Percentiles rank a stretch among this genome's conserved stretches.
These are phyloP conservation scores for Nitzschia sp. DNA, from an alignment of 108 stramenopile genomes.

Conservation along the genomic window DNA sequence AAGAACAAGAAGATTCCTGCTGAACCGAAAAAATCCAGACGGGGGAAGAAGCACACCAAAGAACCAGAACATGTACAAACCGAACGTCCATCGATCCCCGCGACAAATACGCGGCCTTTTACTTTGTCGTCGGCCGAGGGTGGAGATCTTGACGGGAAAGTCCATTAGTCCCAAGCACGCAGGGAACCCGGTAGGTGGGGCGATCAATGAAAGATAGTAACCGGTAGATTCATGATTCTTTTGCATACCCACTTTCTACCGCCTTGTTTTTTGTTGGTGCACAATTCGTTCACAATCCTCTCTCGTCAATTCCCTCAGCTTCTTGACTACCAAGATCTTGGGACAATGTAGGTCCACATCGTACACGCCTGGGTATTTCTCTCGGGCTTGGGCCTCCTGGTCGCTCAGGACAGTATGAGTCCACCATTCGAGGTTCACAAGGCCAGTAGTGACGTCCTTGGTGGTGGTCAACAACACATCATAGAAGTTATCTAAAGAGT, in stretches of 20 bases:
- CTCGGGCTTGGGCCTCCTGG: conserved; percentile 12
- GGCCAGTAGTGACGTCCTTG: conserved; percentile 19
- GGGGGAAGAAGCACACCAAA: too few relatives aligned
- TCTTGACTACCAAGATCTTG: conserved; percentile 48
- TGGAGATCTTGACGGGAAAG: neutral
- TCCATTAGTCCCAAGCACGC: neutral
- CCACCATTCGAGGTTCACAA: neutral
- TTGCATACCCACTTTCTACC: neutral
- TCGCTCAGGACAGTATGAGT: conserved; percentile 16
- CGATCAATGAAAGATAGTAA: neutral
- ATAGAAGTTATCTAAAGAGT: conserved; percentile 59
- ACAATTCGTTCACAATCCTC: conserved; percentile 30
- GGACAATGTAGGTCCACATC: conserved; percentile 68
- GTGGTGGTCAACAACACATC: too few relatives aligned
- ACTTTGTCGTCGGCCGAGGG: neutral
- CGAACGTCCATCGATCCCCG: neutral
- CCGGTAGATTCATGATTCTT: neutral
- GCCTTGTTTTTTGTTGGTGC: neutral
- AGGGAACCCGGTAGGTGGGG: neutral
- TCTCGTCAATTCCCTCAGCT: conserved; percentile 52
- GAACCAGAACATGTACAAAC: too few relatives aligned
- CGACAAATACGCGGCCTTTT: neutral
- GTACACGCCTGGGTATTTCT: conserved; percentile 25
- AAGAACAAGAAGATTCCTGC: neutral
- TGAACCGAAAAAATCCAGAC: neutral